Evolutionary conservation across 179 eudicot genomes (phyloP).

Genomic region (Monotropa hypopitys): DNA sequence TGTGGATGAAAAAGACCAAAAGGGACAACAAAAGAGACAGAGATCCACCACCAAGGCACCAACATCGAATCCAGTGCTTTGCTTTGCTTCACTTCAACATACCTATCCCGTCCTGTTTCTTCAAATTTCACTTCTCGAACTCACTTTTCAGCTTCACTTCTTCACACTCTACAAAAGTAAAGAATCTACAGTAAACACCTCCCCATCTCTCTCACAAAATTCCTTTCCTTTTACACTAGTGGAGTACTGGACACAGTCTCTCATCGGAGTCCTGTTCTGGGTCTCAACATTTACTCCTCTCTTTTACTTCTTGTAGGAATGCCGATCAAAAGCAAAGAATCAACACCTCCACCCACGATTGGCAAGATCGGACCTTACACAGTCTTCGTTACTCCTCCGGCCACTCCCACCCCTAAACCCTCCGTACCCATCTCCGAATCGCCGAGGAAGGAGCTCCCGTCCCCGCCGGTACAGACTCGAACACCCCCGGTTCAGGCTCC

Average conservation of each 20-base stretch:
- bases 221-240: not conserved
- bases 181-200: too few species aligned
- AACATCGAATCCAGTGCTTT: not conserved
- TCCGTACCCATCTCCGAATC: conserved; percentile 7
- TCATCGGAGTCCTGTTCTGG: not conserved
- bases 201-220: not conserved
- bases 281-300: not conserved
- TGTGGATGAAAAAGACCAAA: too few species aligned
- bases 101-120: too few species aligned
- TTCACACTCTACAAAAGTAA: not conserved
- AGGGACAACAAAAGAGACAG: too few species aligned
- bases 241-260: not conserved
- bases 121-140: not conserved
- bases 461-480: not conserved
- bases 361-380: conserved; percentile 98
- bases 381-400: conserved; percentile 64
- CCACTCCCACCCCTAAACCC: conserved; percentile 24
- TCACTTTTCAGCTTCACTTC: not conserved
- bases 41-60: not conserved
- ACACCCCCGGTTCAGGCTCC: conserved; percentile 35
- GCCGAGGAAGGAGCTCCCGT: conserved; percentile 8
- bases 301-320: not conserved
- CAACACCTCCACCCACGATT: conserved; percentile 63
- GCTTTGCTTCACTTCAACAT: not conserved
- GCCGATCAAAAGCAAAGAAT: conserved; percentile 22